Base-by-base conservation (phyloP, 139 green algal species). In the Raphidocelis subcapitata region DNA sequence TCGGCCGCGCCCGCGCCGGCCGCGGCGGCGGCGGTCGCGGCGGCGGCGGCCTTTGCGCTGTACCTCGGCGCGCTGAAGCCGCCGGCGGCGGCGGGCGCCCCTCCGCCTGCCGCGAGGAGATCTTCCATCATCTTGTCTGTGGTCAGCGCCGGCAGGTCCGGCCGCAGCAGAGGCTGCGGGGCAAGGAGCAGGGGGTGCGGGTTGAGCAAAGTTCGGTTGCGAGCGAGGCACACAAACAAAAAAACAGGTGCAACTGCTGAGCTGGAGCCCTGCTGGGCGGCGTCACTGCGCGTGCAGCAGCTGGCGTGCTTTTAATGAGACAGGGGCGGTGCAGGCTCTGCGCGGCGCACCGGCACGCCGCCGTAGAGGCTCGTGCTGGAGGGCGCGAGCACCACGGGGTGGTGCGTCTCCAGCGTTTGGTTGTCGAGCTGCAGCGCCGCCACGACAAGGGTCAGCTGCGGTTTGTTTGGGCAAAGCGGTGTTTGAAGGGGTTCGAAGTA, bases 381-480 rank as follows among this genome's bases (percentile, higher is more conserved):
- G 14, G 86, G 85, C 8, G 87, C 85, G 65, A 96, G 81, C 65
- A 96, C 90, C 47, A 96, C 90, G 0, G 91, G 91, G 65, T 92
- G 82, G 14, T 73, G 81, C 21, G 91, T 90, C 59, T 92, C 86
- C 57, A 96, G 81, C 79, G 93, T 84, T 81, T 96, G 91, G 82
- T 96, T 94, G 86, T 96, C 91, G 61, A 96, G 80, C 84, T 96
- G 91, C 23, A 95, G 28, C 21, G 81, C 80, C 33, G 84, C 72
- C 20, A 96, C 69, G 1, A 35, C 57, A 0, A 77, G 41, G 8
- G 47, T 54, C 10, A 86, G 31, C 80, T 85, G 79, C 62, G 47
- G 26, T 8, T 8, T 12, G 8, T 20, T 12, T 8, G 8, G 41
- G 41, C 41, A 12, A 8, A 12, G 41, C 41, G 41, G 41, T n/a